These are phyloP conservation scores for Prunella vulgaris DNA, from an alignment of 257 asterid genomes.

Conservation along the genomic window DNA sequence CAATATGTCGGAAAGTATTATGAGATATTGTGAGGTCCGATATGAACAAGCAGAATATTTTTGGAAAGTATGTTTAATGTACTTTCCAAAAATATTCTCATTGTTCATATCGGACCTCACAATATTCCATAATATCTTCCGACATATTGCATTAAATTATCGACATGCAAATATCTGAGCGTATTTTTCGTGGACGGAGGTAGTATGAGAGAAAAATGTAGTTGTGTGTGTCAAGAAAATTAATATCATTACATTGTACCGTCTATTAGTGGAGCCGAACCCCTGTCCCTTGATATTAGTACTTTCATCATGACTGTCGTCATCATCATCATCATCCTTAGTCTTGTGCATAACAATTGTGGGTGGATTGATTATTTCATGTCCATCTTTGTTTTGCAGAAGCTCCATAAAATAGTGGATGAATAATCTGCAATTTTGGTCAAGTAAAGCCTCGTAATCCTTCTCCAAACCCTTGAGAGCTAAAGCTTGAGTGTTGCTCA, in stretches of 20 bases:
- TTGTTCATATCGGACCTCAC: too few relatives aligned
- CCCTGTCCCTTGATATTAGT: constrained; percentile 24
- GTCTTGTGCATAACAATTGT: constrained; percentile 24
- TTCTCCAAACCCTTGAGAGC: constrained; percentile 59
- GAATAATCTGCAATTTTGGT: constrained; percentile 49
- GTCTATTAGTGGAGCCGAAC: constrained; percentile 48
- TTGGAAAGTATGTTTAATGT: too few relatives aligned
- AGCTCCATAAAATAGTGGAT: constrained; percentile 45
- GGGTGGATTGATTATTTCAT: constrained; percentile 32
- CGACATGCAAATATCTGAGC: too few relatives aligned
- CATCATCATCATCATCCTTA: neutral
- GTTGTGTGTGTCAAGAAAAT: constrained; percentile 25
- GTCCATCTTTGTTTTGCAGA: constrained; percentile 25
- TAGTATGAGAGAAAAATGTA: too few relatives aligned
- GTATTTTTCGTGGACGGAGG: too few relatives aligned
- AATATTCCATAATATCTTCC: too few relatives aligned
- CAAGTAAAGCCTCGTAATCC: constrained; percentile 49
- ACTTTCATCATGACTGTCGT: constrained; percentile 17
- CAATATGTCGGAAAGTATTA: too few relatives aligned
- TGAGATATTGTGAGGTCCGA: too few relatives aligned
- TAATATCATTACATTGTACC: constrained; percentile 71
- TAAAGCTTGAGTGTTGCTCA: constrained; percentile 49
- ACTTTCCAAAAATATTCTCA: too few relatives aligned
- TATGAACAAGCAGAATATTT: too few relatives aligned
- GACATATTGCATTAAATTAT: too few relatives aligned